phyloP scores from a whole-genome alignment of 768 basidiomycete genomes.

The Postia placenta region DNA sequence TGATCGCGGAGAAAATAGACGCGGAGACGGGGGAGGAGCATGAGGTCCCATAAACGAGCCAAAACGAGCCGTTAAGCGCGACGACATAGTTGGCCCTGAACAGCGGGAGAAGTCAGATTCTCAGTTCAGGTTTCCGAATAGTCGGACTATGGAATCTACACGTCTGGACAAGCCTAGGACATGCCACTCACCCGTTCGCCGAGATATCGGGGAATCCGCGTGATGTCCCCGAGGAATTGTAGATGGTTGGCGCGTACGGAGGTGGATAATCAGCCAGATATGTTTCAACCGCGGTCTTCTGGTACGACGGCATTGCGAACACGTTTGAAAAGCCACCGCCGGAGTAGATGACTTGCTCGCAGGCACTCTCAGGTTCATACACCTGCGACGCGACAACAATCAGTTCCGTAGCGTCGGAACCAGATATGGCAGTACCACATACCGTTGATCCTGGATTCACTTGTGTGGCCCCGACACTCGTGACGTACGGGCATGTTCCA shows the following conservation, averaged over 20 bases:
- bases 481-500: conserved; percentile 35
- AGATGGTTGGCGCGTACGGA: conserved; percentile 23
- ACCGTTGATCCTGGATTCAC: conserved; percentile 24
- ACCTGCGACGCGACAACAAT: conserved; percentile 8
- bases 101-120: neutral
- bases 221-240: conserved; percentile 24
- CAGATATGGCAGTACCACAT: neutral
- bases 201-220: conserved; percentile 26
- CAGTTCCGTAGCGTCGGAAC: neutral
- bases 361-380: conserved; percentile 28
- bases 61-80: conserved; percentile 17
- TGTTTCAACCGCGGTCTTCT: conserved; percentile 20
- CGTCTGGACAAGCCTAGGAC: too few species aligned
- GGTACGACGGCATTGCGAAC: conserved; percentile 32
- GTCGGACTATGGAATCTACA: too few species aligned
- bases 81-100: conserved; percentile 28
- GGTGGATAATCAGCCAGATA: conserved; percentile 28
- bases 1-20: conserved; percentile 25
- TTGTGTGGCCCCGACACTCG: conserved; percentile 30
- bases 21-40: conserved; percentile 24
- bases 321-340: conserved; percentile 38
- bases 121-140: too few species aligned
- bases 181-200: conserved; percentile 23
- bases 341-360: conserved; percentile 29
- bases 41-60: conserved; percentile 22